Evolutionary conservation across 2,329 filamentous ascomycete genomes (phyloP), one percentile per base, ranked within the genome.

Genomic region (Xylaria hypoxylon): DNA sequence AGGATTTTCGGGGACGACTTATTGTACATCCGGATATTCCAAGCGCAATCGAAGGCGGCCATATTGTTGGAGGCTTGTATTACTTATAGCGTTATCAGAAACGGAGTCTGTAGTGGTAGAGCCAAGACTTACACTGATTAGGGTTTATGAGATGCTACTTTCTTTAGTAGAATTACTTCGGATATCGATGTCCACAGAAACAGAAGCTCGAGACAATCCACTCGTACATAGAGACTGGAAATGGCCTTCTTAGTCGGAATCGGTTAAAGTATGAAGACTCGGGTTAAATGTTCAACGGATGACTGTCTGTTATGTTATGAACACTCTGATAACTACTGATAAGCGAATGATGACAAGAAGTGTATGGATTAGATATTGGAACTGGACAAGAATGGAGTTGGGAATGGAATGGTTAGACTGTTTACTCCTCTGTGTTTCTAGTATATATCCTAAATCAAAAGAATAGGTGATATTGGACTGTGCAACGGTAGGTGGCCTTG

Each of bases 211-310:
- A 19, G 56, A 28, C 5, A 26, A 40, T 44, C n/a, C 7, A 24
- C 47, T 44, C 35, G 58, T 19, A 26, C 22, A 44, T 42, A 60
- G 28, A 47, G 35, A 52, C 38, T 2, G 24, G 51, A 5, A 17
- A 45, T 22, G 35, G n/a, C 17, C 17, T 26, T 22, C 33, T 50
- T 5, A 17, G 3, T 6, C 17, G 22, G 6, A 26, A 15, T 5
- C 26, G 24, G n/a, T 62, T 11, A 15, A 50, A 24, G 13, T 38
- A 51, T 38, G n/a, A 17, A 51, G 22, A 19, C 38, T 35, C n/a
- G n/a, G 48, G 31, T 38, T 38, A 35, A 22, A 11, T 19, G 24
- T 47, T 35, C 13, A 11, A 42, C 38, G 17, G 59, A 53, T 35
- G 40, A 17, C 13, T 65, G 7, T 47, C 44, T 38, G 5, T 48